phyloP scores from a whole-genome alignment of 2,329 filamentous ascomycete genomes.

The Fusarium nanum region DNA sequence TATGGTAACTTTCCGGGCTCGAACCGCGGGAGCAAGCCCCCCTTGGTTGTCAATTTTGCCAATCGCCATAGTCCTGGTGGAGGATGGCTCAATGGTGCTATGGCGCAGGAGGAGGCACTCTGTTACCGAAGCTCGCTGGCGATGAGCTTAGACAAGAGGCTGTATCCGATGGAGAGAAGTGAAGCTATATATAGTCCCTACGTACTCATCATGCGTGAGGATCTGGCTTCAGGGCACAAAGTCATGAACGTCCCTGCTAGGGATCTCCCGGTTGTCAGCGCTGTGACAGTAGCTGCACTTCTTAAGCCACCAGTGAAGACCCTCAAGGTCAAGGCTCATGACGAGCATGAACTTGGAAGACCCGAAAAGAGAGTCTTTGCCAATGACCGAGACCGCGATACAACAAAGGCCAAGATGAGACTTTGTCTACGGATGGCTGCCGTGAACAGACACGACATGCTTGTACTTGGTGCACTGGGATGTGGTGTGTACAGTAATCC shows the following conservation, averaged over 20 bases:
- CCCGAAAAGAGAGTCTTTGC: not conserved
- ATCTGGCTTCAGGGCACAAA: not conserved
- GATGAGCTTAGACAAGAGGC: accelerated
- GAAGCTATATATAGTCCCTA: not conserved
- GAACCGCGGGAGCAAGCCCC: not conserved
- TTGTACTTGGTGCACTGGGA: not conserved
- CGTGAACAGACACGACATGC: not conserved
- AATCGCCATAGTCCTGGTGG: not conserved
- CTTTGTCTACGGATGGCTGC: not conserved
- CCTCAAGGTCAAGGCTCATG: accelerated
- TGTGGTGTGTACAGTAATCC: not conserved
- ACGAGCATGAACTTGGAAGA: too few relatives aligned
- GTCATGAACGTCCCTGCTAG: not conserved
- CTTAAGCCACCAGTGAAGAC: not conserved
- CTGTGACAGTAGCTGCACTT: not conserved
- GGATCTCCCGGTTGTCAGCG: not conserved
- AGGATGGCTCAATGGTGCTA: not conserved
- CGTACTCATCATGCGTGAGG: not conserved
- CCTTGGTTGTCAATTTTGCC: not conserved
- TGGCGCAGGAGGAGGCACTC: not conserved
- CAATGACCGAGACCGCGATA: accelerated
- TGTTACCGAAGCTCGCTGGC: not conserved
- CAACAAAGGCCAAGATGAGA: not conserved
- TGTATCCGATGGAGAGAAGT: not conserved
- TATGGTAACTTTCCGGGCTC: not conserved